phyloP scores from a whole-genome alignment of 148 eudicot genomes.

The Rhododendron henanense region DNA sequence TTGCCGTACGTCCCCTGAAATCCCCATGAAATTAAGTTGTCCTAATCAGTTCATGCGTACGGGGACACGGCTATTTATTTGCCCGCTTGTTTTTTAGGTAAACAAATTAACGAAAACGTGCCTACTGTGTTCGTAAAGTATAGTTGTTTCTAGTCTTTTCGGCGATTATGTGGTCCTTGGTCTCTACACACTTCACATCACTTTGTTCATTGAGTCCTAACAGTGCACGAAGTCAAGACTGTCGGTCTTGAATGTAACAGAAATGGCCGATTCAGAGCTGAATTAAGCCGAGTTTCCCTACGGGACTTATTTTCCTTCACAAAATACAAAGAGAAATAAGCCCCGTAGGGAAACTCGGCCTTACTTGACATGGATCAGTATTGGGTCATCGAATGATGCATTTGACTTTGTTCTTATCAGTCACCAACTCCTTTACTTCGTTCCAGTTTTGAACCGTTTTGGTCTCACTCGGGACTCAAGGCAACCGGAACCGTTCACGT shows the following conservation, averaged over 20 bases:
- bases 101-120: not conserved
- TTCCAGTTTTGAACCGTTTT: too few species aligned
- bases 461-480: too few species aligned
- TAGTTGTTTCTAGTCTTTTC: not conserved
- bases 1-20: not conserved
- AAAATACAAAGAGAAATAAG: too few species aligned
- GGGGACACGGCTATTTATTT: not conserved
- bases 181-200: not conserved
- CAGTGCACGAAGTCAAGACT: not conserved
- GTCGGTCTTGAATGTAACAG: not conserved
- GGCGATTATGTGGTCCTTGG: not conserved
- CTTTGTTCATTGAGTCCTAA: not conserved
- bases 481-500: too few species aligned
- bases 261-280: not conserved
- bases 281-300: not conserved
- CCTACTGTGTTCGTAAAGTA: not conserved
- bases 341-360: too few species aligned
- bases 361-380: too few species aligned
- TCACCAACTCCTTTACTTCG: too few species aligned
- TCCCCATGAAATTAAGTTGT: not conserved
- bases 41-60: not conserved
- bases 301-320: too few species aligned
- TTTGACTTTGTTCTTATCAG: too few species aligned
- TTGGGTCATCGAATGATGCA: too few species aligned
- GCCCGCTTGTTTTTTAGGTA: not conserved